phyloP scores from a whole-genome alignment of 2,329 filamentous ascomycete genomes.

The Cytospora paraplurivora region DNA sequence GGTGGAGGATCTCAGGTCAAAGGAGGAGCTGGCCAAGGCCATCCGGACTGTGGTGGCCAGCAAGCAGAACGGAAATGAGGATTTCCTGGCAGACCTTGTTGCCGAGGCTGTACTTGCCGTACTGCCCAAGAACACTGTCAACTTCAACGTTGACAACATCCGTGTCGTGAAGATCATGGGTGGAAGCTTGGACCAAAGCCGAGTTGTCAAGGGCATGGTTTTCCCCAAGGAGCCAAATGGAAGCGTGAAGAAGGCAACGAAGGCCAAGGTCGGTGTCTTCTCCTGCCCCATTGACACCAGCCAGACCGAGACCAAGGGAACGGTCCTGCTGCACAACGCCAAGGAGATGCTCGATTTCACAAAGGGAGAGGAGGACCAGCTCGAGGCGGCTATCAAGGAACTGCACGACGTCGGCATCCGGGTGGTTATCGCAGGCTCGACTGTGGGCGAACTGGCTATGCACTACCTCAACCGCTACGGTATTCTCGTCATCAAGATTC shows the following conservation, averaged over 20 bases:
- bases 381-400: slow-evolving; percentile 92
- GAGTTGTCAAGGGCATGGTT: slow-evolving; percentile 96
- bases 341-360: slow-evolving; percentile 99
- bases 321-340: slow-evolving; percentile 92
- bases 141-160: slow-evolving; percentile 99
- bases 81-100: slow-evolving; percentile 82
- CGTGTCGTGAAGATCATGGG: slow-evolving; percentile 99
- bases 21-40: slow-evolving; percentile 88
- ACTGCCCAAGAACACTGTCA: slow-evolving; percentile 89
- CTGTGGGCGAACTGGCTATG: slow-evolving; percentile 92
- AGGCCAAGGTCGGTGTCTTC: slow-evolving; percentile 96
- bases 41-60: slow-evolving; percentile 93
- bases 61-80: slow-evolving; percentile 94
- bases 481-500: slow-evolving; percentile 93
- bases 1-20: slow-evolving; percentile 79
- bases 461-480: slow-evolving; percentile 98
- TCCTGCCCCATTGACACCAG: slow-evolving; percentile 93
- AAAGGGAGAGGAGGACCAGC: slow-evolving; percentile 90
- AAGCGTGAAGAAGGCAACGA: slow-evolving; percentile 82
- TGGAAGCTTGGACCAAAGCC: slow-evolving; percentile 89
- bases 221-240: slow-evolving; percentile 96
- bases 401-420: slow-evolving; percentile 90
- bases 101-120: slow-evolving; percentile 84
- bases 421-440: slow-evolving; percentile 88
- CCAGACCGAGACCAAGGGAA: slow-evolving; percentile 98